phyloP scores from a whole-genome alignment of 2,329 filamentous ascomycete genomes.

The Scleromitrula shiraiana region DNA sequence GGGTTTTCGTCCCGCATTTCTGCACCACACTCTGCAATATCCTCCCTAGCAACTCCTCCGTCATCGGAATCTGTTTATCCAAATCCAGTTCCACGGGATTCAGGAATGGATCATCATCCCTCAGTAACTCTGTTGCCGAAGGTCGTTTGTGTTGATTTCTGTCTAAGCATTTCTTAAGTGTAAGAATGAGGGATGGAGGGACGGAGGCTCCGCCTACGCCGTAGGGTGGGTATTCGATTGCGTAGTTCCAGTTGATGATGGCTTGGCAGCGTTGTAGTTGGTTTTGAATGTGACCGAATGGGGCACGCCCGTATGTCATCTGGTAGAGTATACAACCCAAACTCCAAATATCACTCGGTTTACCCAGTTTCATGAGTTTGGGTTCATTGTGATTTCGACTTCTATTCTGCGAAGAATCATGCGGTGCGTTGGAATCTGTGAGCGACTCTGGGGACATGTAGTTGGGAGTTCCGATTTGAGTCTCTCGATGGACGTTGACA shows the following conservation, averaged over 20 bases:
- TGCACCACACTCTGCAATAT: conserved; percentile 56
- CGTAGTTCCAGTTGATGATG: conserved; percentile 71
- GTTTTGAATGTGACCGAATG: conserved; percentile 86
- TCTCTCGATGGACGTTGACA: conserved; percentile 93
- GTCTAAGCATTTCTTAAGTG: conserved; percentile 54
- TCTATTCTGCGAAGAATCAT: conserved; percentile 13
- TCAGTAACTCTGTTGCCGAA: conserved; percentile 54
- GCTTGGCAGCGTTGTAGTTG: conserved; percentile 80
- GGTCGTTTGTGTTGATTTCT: conserved; percentile 55
- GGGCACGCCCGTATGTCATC: conserved; percentile 95
- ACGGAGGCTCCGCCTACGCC: conserved; percentile 59
- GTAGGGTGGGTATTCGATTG: conserved; percentile 62
- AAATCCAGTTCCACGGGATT: conserved; percentile 50
- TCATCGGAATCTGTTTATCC: conserved; percentile 46
- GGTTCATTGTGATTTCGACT: conserved; percentile 34
- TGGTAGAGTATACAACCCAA: conserved; percentile 95
- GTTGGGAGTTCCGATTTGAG: conserved; percentile 90
- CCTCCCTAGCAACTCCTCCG: conserved; percentile 52
- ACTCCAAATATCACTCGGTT: conserved; percentile 93
- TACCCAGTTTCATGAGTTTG: conserved; percentile 91
- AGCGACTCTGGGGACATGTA: conserved; percentile 98
- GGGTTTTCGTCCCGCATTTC: conserved; percentile 45
- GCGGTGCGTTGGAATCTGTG: conserved; percentile 67
- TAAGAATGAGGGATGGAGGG: conserved; percentile 50
- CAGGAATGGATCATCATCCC: conserved; percentile 52